Evolutionary conservation across 2,329 filamentous ascomycete species (phyloP).

Genomic region (Monosporascus sp.): DNA sequence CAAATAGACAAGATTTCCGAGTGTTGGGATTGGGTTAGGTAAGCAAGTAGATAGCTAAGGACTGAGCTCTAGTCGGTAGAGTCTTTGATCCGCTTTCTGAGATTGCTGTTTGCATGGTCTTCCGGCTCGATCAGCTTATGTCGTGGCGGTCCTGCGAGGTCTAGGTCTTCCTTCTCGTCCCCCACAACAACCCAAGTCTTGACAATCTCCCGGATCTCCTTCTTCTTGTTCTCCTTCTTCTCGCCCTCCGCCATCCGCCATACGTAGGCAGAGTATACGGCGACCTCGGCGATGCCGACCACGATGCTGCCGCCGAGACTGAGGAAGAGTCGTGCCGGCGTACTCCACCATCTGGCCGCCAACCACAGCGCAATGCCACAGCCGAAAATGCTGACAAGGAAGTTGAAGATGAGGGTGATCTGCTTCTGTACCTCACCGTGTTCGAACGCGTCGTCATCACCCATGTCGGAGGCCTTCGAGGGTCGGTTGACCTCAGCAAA

Average conservation of each 20-base stretch:
- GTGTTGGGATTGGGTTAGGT: too few relatives aligned
- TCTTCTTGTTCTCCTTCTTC: slow-evolving; percentile 52
- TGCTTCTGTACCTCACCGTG: slow-evolving; percentile 75
- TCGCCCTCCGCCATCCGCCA: slow-evolving; percentile 67
- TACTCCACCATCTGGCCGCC: slow-evolving; percentile 70
- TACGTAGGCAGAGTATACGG: slow-evolving; percentile 71
- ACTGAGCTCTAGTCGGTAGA: background rate
- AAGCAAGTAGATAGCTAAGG: too few relatives aligned
- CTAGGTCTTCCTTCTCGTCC: slow-evolving; percentile 25
- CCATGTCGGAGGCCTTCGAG: slow-evolving; percentile 38
- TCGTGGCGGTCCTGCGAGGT: slow-evolving; percentile 9
- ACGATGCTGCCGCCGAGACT: slow-evolving; percentile 65
- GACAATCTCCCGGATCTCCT: slow-evolving; percentile 65
- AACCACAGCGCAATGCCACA: slow-evolving; percentile 75
- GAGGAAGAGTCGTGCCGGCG: slow-evolving; percentile 63
- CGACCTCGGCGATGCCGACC: slow-evolving; percentile 72
- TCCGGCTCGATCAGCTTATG: slow-evolving; percentile 1
- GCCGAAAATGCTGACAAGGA: slow-evolving; percentile 79
- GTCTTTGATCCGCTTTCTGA: slow-evolving; percentile 16
- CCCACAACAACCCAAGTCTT: slow-evolving; percentile 64
- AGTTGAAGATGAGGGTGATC: slow-evolving; percentile 80
- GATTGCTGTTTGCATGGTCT: slow-evolving; percentile 7
- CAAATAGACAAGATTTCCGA: too few relatives aligned
- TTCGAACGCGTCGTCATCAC: slow-evolving; percentile 57
- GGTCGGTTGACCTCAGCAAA: slow-evolving; percentile 52